Percentiles rank a stretch among this genome's conserved stretches.
Conservation (phyloP, 2,329 filamentous ascomycete species). For the Cyphellophora attinorum region DNA sequence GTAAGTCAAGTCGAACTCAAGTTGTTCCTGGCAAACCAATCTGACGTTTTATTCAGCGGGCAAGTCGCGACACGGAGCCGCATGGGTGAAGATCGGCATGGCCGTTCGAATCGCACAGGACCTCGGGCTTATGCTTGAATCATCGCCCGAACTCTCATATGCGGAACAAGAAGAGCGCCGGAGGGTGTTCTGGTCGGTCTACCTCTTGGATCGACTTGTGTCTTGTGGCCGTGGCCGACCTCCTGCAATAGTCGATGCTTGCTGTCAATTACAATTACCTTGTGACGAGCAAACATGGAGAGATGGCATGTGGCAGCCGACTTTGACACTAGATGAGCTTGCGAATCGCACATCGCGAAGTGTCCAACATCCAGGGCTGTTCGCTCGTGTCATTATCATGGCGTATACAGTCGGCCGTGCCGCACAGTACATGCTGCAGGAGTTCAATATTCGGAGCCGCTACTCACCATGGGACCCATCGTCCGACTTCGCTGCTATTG, state of each 20-base stretch:
- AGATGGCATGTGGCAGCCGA: slow-evolving; percentile 1
- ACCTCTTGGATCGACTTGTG: slow-evolving; percentile 23
- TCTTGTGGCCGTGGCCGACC: slow-evolving; percentile 18
- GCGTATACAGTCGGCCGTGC: slow-evolving; percentile 6
- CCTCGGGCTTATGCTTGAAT: slow-evolving; percentile 24
- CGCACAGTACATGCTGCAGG: slow-evolving; percentile 9
- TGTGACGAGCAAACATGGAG: slow-evolving; percentile 8
- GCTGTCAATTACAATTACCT: slow-evolving; percentile 14
- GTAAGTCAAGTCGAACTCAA: slow-evolving; percentile 16
- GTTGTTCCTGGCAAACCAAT: neutral
- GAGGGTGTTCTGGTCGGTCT: slow-evolving; percentile 23
- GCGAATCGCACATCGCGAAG: slow-evolving; percentile 5
- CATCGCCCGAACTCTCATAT: slow-evolving; percentile 10
- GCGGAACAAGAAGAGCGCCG: slow-evolving; percentile 22
- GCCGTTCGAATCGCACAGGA: slow-evolving; percentile 53
- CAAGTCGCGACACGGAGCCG: slow-evolving; percentile 18
- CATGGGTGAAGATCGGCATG: slow-evolving; percentile 28
- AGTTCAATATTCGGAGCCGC: slow-evolving; percentile 2
- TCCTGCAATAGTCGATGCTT: slow-evolving; percentile 11
- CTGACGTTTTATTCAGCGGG: slow-evolving; percentile 20
- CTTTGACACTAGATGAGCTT: slow-evolving; percentile 6
- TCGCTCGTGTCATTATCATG: slow-evolving; percentile 8
- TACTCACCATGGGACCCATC: slow-evolving; percentile 4
- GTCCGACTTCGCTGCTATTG: slow-evolving; percentile 9
- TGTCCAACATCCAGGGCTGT: slow-evolving; percentile 1